Evolutionary conservation across 139 green algal species (phyloP), one percentile per base, ranked within the genome.

Genomic region (Astrephomene gubernaculifera): DNA sequence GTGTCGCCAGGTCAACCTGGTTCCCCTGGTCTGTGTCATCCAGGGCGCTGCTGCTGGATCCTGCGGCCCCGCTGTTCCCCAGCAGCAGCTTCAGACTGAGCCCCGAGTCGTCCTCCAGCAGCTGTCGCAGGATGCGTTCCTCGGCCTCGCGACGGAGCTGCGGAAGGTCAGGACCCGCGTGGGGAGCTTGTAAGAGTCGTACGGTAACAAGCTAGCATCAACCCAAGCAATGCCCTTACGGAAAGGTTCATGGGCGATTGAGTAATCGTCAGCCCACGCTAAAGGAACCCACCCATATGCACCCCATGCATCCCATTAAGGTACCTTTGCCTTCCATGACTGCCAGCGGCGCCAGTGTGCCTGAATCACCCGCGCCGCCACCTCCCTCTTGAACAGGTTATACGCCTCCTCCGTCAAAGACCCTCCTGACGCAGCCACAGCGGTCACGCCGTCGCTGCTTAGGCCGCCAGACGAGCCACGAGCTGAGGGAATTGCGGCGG

Each of bases 361-460:
- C 54, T 94, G 91, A 63, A 94, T 94, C 69, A 94, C 90, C n/a
- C 91, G 85, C 7, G 87, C 91, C 7, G 91, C 91, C 63, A 94
- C 73, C 33, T 93, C 91, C 22, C 86, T 74, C 35, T 69, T 92
- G 33, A 93, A 86, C 29, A 64, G 53, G 25, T 87, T 83, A 60
- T 88, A 83, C 44, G 85, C 54, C 4, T 68, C 67, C 21, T 86
- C 65, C n/a, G 39, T 70, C 63, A 85, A 27, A 22, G 12, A 60
- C 25, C 36, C 36, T 14, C 29, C 31, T 2, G 22, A 33, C 65
- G 6, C 19, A n/a, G 29, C 65, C 65, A 17, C 19, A n/a, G 29
- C 61, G n/a, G n/a, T 39, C 12, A 17, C 49, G 12, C 12, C 49
- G 49, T 17, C 49, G 49, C 49, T 57, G 49, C 12, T 17, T 57